Evolutionary conservation across 1,284 basidiomycete species (phyloP).

Genomic region (Sporisorium sorghi): DNA sequence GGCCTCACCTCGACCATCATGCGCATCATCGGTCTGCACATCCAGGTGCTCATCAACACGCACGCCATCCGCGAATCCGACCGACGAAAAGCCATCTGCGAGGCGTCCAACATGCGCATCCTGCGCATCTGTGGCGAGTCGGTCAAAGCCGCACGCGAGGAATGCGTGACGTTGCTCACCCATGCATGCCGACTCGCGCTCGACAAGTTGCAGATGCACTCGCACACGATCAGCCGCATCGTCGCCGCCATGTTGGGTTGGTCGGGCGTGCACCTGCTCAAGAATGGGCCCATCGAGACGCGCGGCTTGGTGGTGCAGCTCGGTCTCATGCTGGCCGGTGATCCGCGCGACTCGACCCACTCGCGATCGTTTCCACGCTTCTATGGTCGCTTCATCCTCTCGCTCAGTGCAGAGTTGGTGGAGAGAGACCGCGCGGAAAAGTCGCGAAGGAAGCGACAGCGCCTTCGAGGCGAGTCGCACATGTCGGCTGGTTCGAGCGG

Average conservation of each 20-base stretch:
- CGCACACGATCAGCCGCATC: constrained; percentile 41
- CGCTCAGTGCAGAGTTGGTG: constrained; percentile 48
- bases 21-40: constrained; percentile 49
- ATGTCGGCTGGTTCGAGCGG: constrained; percentile 35
- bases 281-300: constrained; percentile 50
- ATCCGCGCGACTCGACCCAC: constrained; percentile 36
- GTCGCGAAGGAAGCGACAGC: constrained; percentile 43
- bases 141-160: constrained; percentile 44
- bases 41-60: constrained; percentile 52
- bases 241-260: constrained; percentile 47
- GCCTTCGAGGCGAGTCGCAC: constrained; percentile 39
- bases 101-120: constrained; percentile 46
- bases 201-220: constrained; percentile 32
- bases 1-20: constrained; percentile 44
- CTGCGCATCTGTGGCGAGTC: constrained; percentile 40
- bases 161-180: constrained; percentile 34
- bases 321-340: constrained; percentile 44
- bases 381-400: constrained; percentile 50
- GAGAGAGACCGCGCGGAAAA: constrained; percentile 49
- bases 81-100: constrained; percentile 40
- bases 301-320: constrained; percentile 49
- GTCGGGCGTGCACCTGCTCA: constrained; percentile 50
- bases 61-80: constrained; percentile 50
- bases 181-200: constrained; percentile 39
- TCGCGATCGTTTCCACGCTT: constrained; percentile 46